A percentile compares a stretch with the other conserved stretches of the same genome.
phyloP scores from a whole-genome alignment of 306 rosid genomes.

The Luffa acutangula region DNA sequence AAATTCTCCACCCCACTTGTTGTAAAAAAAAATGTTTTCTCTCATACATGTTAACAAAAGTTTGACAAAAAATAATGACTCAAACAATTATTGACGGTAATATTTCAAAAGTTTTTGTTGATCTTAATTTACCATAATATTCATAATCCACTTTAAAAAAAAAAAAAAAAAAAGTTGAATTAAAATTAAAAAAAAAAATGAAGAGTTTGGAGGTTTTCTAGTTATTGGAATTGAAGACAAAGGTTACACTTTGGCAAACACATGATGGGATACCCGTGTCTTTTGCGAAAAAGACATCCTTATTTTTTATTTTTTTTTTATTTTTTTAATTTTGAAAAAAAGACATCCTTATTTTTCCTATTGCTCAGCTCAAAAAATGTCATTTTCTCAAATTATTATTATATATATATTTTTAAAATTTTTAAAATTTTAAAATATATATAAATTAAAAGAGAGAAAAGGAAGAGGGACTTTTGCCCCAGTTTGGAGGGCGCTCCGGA shows the following conservation, averaged over 20 bases:
- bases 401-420: too few relatives aligned
- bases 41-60: too few relatives aligned
- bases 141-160: too few relatives aligned
- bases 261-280: neutral
- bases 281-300: neutral
- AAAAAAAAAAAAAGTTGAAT: neutral
- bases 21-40: too few relatives aligned
- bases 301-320: too few relatives aligned
- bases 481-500: constrained; percentile 5
- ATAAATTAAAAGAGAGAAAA: neutral
- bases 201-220: neutral
- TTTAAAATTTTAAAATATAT: neutral
- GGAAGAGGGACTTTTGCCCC: constrained; percentile 2
- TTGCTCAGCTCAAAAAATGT: neutral
- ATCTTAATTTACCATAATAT: too few relatives aligned
- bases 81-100: neutral
- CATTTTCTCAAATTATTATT: neutral
- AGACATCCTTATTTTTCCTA: neutral
- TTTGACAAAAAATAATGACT: too few relatives aligned
- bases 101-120: too few relatives aligned
- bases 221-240: neutral
- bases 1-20: too few relatives aligned
- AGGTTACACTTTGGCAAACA: neutral
- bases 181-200: too few relatives aligned
- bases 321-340: too few relatives aligned